These are phyloP conservation scores for Aspergillus jensenii DNA, from an alignment of 2,329 filamentous ascomycete genomes.

Conservation along the genomic window DNA sequence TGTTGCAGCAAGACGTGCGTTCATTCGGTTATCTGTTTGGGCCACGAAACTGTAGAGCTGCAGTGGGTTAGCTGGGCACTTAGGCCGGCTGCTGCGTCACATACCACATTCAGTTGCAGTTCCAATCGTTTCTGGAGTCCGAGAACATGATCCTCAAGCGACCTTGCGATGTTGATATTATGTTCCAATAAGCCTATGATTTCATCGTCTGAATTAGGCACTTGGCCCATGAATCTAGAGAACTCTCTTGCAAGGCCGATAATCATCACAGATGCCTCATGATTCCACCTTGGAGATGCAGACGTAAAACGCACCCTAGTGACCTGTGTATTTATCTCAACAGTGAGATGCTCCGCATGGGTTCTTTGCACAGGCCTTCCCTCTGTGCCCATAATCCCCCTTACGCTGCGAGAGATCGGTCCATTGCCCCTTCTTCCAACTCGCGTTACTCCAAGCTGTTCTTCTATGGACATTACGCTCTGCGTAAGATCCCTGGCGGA, in stretches of 20 bases:
- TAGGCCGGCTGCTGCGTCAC: neutral
- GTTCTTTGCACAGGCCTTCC: neutral
- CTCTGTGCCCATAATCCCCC: neutral
- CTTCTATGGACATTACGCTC: neutral
- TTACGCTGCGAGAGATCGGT: neutral
- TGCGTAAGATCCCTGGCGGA: neutral
- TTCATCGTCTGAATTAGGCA: neutral
- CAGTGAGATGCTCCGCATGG: neutral
- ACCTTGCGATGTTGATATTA: neutral
- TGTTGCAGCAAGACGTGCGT: neutral
- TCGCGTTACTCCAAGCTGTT: neutral
- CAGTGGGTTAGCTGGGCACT: neutral
- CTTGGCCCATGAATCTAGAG: neutral
- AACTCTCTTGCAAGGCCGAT: neutral
- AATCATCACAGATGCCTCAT: neutral
- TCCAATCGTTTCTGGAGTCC: neutral
- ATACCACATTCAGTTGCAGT: slow-evolving; percentile 3
- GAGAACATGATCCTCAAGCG: neutral
- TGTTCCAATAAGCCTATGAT: neutral
- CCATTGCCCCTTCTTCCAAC: neutral
- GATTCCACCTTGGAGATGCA: neutral
- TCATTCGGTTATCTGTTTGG: slow-evolving; percentile 1
- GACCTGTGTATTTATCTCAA: neutral
- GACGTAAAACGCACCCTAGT: neutral
- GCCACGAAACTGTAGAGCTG: slow-evolving; percentile 4